These are phyloP conservation scores for Lachnellula cervina DNA, from an alignment of 2,329 filamentous ascomycete species.

Conservation along the genomic window DNA sequence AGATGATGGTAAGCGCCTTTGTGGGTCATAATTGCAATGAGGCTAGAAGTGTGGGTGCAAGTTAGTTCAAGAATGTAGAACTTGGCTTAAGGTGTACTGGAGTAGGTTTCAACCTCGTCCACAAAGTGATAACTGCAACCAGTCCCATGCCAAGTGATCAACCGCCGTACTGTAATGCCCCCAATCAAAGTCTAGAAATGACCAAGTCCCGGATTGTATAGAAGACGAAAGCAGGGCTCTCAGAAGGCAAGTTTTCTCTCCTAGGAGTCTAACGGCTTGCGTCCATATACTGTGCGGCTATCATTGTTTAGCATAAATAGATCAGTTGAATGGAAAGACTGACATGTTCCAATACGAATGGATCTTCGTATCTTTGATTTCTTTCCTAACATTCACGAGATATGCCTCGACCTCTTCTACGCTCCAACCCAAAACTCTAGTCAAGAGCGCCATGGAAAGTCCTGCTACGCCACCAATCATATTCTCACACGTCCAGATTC, in stretches of 20 bases:
- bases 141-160: no score
- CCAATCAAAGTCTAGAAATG: no score
- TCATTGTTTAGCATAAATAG: no score
- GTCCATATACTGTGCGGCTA: no score
- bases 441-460: conserved; percentile 16
- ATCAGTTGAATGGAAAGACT: background rate
- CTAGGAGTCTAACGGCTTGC: no score
- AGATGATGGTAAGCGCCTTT: background rate
- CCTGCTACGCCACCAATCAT: conserved; percentile 6
- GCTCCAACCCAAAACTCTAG: conserved; percentile 13
- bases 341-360: conserved; percentile 27
- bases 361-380: conserved; percentile 31
- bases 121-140: no score
- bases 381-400: conserved; percentile 30
- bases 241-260: no score
- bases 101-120: background rate
- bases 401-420: conserved; percentile 21
- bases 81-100: background rate
- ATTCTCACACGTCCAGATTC: conserved; percentile 16
- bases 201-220: no score
- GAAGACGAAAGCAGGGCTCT: no score
- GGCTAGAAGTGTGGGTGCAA: background rate
- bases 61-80: background rate
- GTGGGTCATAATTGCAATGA: background rate
- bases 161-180: no score